These are phyloP conservation scores for Ceratopteris richardii DNA, from an alignment of 75 land plant genomes.

Conservation along the genomic window DNA sequence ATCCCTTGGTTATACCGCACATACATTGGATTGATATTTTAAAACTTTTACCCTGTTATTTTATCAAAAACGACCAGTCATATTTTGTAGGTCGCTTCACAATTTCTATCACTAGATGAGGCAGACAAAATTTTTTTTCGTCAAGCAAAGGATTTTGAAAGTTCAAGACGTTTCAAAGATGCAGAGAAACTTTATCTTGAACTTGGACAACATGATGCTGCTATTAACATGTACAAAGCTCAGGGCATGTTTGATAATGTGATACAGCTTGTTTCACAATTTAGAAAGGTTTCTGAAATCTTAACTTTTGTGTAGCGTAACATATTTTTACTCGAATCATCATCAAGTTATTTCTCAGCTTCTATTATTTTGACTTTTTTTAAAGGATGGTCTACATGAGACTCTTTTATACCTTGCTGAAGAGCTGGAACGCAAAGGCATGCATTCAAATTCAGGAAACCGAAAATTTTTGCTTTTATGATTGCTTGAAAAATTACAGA, in stretches of 20 bases:
- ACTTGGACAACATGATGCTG: constrained; percentile 23
- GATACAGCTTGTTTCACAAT: constrained; percentile 23
- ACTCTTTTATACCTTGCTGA: constrained; percentile 30
- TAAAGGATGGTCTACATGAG: constrained; percentile 26
- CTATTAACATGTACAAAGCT: constrained; percentile 32
- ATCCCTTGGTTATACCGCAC: no score
- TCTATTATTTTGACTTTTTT: no score
- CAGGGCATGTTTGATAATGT: constrained; percentile 27
- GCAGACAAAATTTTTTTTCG: constrained; percentile 17
- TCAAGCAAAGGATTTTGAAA: constrained; percentile 21
- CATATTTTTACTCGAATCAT: no score
- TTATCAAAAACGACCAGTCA: no score
- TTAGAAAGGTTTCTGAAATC: constrained; percentile 15
- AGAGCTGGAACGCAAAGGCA: constrained; percentile 31
- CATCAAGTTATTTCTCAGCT: no score
- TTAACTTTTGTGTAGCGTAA: not conserved
- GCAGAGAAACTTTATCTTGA: constrained; percentile 34
- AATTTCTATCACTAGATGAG: constrained; percentile 20
- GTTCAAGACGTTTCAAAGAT: constrained; percentile 19
- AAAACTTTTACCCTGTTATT: no score
- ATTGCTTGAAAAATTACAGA: not conserved
- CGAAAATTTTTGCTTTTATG: not conserved
- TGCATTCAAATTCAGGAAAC: no score
- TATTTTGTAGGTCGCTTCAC: constrained; percentile 27
- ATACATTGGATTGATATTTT: no score